phyloP scores from a whole-genome alignment of 192 early-diverging fungal genomes.

The Backusella morwellensis region DNA sequence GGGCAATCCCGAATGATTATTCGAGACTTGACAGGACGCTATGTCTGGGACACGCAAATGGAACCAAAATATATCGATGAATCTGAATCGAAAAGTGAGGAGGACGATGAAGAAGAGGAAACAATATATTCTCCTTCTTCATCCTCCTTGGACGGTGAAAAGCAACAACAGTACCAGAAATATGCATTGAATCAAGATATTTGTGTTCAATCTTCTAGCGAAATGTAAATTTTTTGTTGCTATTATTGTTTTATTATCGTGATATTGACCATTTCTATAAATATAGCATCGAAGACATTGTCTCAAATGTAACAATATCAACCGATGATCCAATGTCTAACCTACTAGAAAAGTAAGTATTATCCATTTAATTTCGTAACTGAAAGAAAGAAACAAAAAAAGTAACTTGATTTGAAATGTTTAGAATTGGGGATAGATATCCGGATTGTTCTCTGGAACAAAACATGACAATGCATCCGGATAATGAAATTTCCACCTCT shows the following conservation, averaged over 20 bases:
- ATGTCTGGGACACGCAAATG: conserved; percentile 75
- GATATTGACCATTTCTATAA: background rate
- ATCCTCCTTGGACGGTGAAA: background rate
- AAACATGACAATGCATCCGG: conserved; percentile 36
- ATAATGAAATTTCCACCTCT: conserved; percentile 5
- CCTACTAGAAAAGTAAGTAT: background rate
- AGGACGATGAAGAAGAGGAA: background rate
- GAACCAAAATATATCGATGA: conserved; percentile 13
- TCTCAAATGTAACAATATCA: background rate
- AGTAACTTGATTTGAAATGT: background rate
- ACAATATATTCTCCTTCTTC: background rate
- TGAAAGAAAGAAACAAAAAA: background rate
- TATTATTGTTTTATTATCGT: background rate
- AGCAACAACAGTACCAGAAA: background rate
- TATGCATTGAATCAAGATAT: background rate
- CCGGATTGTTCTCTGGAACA: conserved; percentile 57
- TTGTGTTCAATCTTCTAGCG: background rate
- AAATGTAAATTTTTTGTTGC: background rate
- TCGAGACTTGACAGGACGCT: conserved; percentile 76
- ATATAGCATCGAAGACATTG: background rate
- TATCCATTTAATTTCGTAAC: background rate
- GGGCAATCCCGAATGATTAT: conserved; percentile 60
- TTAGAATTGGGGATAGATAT: conserved; percentile 50
- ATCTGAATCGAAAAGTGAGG: background rate
- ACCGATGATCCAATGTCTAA: conserved; percentile 11